Evolutionary conservation across 495 filamentous ascomycete genomes (phyloP).

Genomic region (Talaromyces adpressus): DNA sequence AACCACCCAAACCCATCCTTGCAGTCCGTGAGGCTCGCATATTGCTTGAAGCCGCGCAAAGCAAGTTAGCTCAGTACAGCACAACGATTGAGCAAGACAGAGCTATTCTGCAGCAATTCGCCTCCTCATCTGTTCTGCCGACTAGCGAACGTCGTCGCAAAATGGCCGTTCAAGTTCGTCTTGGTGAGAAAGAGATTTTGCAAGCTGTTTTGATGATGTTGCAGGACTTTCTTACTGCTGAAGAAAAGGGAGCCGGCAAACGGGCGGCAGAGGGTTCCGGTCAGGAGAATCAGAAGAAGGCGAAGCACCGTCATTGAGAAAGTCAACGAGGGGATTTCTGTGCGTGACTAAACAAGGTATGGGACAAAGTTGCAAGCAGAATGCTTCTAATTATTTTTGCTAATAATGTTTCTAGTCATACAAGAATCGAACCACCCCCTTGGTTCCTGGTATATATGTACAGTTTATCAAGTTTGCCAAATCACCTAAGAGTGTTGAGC

Average conservation of each 20-base stretch:
- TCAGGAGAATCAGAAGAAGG: slow-evolving; percentile 2
- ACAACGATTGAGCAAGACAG: slow-evolving; percentile 60
- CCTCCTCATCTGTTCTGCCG: slow-evolving; percentile 17
- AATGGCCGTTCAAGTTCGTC: slow-evolving; percentile 71
- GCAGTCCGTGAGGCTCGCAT: slow-evolving; percentile 20
- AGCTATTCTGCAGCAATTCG: slow-evolving; percentile 35
- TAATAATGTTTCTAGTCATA: slow-evolving; percentile 8
- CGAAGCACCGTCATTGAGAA: neutral
- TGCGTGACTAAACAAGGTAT: neutral
- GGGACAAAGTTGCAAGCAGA: neutral
- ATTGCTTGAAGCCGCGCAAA: slow-evolving; percentile 23
- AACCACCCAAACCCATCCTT: slow-evolving; percentile 37
- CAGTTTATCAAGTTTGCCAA: slow-evolving; percentile 5
- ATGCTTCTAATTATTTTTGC: slow-evolving; percentile 5
- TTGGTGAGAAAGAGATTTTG: slow-evolving; percentile 75
- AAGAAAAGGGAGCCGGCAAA: slow-evolving; percentile 14
- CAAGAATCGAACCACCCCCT: neutral
- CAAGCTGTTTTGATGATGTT: slow-evolving; percentile 38
- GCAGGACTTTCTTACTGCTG: slow-evolving; percentile 11
- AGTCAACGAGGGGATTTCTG: neutral
- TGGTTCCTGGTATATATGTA: slow-evolving; percentile 7
- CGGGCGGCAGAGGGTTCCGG: neutral
- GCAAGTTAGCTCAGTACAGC: slow-evolving; percentile 43
- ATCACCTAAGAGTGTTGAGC: neutral
- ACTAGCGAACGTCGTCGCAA: slow-evolving; percentile 31